Percentiles rank a stretch among this genome's conserved stretches.
phyloP scores from a whole-genome alignment of 441 rosid species.

The Dalechampia spathulata region DNA sequence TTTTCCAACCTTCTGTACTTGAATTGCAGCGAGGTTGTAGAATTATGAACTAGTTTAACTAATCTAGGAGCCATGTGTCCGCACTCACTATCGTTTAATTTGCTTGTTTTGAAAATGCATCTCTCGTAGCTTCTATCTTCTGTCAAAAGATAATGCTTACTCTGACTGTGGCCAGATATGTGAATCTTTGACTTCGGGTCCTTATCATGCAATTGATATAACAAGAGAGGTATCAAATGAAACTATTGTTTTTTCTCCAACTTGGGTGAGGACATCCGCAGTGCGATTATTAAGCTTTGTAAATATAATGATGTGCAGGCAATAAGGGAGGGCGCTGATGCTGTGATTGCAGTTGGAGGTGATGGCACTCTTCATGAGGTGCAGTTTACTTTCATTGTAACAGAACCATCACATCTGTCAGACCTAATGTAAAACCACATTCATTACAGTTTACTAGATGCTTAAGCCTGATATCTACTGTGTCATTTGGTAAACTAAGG shows the following conservation, averaged over 20 bases:
- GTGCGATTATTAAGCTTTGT: background rate
- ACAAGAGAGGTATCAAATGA: conserved; percentile 70
- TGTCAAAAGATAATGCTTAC: background rate
- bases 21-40: too few relatives aligned
- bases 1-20: too few relatives aligned
- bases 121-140: too few relatives aligned
- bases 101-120: too few relatives aligned
- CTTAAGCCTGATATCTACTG: background rate
- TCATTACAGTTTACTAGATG: background rate
- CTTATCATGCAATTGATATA: conserved; percentile 85
- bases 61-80: too few relatives aligned
- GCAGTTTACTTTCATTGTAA: conserved; percentile 1
- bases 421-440: background rate
- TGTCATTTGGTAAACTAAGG: background rate
- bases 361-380: conserved; percentile 99
- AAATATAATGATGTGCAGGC: conserved; percentile 42
- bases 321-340: conserved; percentile 88
- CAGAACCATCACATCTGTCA: background rate
- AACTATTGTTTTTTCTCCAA: conserved; percentile 8
- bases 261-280: conserved; percentile 7
- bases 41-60: too few relatives aligned
- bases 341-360: conserved; percentile 98
- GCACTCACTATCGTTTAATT: too few relatives aligned
- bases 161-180: conserved; percentile 40
- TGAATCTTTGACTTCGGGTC: conserved; percentile 87